Evolutionary conservation across 129 eudicot species (phyloP).

Genomic region (Tagetes erecta): DNA sequence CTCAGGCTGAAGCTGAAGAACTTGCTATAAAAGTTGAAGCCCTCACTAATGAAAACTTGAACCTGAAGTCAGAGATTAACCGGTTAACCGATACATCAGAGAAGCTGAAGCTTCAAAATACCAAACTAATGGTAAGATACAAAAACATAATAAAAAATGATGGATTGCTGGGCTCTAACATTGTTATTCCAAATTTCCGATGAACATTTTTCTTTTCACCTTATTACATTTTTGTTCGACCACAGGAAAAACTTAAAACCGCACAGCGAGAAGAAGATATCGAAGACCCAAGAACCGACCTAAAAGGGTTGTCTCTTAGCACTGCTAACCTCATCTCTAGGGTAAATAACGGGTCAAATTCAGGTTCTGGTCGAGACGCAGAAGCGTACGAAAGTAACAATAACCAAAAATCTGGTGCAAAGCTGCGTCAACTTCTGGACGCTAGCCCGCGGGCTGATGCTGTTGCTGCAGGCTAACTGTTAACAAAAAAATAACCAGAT

Average conservation of each 20-base stretch:
- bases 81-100: slow-evolving; percentile 61
- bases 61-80: slow-evolving; percentile 72
- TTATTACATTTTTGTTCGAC: slow-evolving; percentile 16
- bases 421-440: slow-evolving; percentile 73
- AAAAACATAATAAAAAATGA: neutral
- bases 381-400: slow-evolving; percentile 53
- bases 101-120: slow-evolving; percentile 69
- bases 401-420: slow-evolving; percentile 58
- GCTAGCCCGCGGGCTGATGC: slow-evolving; percentile 71
- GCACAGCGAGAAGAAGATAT: slow-evolving; percentile 32
- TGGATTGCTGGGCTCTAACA: neutral
- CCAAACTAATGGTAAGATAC: slow-evolving; percentile 55
- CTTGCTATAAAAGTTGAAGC: slow-evolving; percentile 69
- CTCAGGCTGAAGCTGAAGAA: slow-evolving; percentile 93
- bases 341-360: slow-evolving; percentile 58
- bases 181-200: neutral
- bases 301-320: slow-evolving; percentile 47
- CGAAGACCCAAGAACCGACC: slow-evolving; percentile 38
- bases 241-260: slow-evolving; percentile 60
- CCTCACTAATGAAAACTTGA: slow-evolving; percentile 62
- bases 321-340: slow-evolving; percentile 82
- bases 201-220: neutral
- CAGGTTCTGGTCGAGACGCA: slow-evolving; percentile 41
- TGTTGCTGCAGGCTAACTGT: slow-evolving; percentile 73
- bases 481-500: neutral